phyloP scores from a whole-genome alignment of 129 eudicot species.

The Centaurea solstitialis region DNA sequence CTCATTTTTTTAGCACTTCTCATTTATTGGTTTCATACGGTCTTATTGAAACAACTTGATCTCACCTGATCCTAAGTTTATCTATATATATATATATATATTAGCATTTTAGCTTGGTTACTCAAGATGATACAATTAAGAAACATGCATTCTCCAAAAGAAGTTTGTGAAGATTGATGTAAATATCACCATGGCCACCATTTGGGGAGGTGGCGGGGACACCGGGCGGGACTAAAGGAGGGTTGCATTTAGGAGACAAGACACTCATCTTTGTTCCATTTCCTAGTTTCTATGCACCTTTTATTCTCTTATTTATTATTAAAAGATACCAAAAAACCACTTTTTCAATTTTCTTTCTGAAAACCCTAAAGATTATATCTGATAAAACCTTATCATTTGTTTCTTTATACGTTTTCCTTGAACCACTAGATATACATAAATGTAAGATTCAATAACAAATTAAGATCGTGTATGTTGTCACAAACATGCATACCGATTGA shows the following conservation, averaged over 20 bases:
- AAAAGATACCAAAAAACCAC: background rate
- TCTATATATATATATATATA: too few species aligned
- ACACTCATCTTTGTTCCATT: constrained; percentile 36
- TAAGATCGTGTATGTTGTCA: too few species aligned
- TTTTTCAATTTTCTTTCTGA: background rate
- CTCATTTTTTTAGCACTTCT: too few species aligned
- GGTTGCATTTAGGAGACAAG: constrained; percentile 36
- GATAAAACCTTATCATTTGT: background rate
- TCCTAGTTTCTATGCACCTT: background rate
- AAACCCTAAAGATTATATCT: background rate
- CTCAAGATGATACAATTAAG: background rate
- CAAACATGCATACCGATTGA: background rate
- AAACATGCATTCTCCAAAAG: background rate
- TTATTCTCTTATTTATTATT: background rate
- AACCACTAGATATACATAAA: background rate
- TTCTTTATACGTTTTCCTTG: background rate
- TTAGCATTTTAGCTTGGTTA: background rate
- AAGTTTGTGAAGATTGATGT: background rate
- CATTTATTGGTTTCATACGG: too few species aligned
- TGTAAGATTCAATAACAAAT: background rate
- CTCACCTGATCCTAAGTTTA: too few species aligned
- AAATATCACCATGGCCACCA: too few species aligned
- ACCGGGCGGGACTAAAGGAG: constrained; percentile 47
- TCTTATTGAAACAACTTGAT: too few species aligned
- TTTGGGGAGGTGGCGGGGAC: constrained; percentile 40